These are phyloP conservation scores for Beauveria pseudobassiana DNA, from an alignment of 2,329 filamentous ascomycete genomes.

Conservation along the genomic window DNA sequence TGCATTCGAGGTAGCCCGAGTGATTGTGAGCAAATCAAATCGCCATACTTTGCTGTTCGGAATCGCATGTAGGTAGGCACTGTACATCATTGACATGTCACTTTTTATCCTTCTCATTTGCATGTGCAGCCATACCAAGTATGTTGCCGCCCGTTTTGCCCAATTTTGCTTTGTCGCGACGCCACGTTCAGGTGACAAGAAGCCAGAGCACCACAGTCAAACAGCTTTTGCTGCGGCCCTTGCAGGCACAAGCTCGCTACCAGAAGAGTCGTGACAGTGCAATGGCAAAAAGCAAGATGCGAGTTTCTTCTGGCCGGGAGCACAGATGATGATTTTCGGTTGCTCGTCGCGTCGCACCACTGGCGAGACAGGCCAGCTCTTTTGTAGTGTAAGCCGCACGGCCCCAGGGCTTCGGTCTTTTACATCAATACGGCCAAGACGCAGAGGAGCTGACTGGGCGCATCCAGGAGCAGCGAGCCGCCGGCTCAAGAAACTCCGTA, in stretches of 20 bases:
- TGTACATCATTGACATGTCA: not conserved
- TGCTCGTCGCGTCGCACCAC: too few relatives aligned
- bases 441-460: not conserved
- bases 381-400: too few relatives aligned
- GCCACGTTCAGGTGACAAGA: slow-evolving; percentile 1
- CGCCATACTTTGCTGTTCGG: not conserved
- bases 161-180: not conserved
- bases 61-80: not conserved
- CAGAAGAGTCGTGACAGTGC: not conserved
- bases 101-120: not conserved
- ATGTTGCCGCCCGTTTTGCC: not conserved
- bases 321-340: too few relatives aligned
- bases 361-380: too few relatives aligned
- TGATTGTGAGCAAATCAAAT: not conserved
- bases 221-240: not conserved
- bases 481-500: not conserved
- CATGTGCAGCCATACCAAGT: not conserved
- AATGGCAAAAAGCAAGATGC: not conserved
- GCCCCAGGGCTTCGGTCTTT: too few relatives aligned
- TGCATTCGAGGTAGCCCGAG: not conserved
- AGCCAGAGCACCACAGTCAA: not conserved
- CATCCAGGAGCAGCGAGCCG: not conserved
- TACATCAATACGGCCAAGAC: not conserved
- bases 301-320: too few relatives aligned
- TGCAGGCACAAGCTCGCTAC: not conserved